Evolutionary conservation across 2,329 filamentous ascomycete species (phyloP).

Genomic region (Dichotomopilus funicola): DNA sequence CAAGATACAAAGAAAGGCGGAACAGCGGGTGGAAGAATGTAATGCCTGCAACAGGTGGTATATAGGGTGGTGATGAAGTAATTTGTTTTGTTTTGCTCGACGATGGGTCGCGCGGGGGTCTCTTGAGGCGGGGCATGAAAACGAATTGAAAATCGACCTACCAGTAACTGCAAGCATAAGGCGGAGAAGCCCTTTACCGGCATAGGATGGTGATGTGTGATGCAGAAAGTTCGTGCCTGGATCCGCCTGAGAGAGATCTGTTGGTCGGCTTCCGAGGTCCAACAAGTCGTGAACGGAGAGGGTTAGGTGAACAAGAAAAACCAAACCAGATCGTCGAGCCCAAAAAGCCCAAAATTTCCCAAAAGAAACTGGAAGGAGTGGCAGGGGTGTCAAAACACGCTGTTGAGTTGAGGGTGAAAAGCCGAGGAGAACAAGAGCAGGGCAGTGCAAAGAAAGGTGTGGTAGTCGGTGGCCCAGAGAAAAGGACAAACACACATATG

Average conservation of each 20-base stretch:
- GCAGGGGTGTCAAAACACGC: constrained; percentile 5
- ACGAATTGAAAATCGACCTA: too few relatives aligned
- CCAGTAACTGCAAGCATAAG: too few relatives aligned
- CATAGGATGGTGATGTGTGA: too few relatives aligned
- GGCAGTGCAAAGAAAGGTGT: constrained; percentile 13
- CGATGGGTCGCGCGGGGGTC: too few relatives aligned
- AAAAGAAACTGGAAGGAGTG: constrained; percentile 6
- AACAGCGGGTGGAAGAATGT: background rate
- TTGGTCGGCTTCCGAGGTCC: too few relatives aligned
- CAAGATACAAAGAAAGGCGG: background rate
- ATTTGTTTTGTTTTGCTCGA: too few relatives aligned
- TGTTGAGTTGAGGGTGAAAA: constrained; percentile 9
- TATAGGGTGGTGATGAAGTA: too few relatives aligned
- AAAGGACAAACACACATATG: background rate
- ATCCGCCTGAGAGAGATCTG: too few relatives aligned
- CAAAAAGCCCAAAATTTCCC: constrained; percentile 11
- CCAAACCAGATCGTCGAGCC: background rate
- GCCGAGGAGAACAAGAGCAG: constrained; percentile 11
- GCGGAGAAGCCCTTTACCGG: too few relatives aligned
- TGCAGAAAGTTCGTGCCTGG: too few relatives aligned
- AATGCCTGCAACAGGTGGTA: too few relatives aligned
- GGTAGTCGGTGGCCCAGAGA: background rate
- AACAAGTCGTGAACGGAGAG: background rate
- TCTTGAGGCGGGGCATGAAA: too few relatives aligned
- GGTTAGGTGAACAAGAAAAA: background rate